Evolutionary conservation across 106 monocot species (phyloP).

Genomic region (Acorus gramineus): DNA sequence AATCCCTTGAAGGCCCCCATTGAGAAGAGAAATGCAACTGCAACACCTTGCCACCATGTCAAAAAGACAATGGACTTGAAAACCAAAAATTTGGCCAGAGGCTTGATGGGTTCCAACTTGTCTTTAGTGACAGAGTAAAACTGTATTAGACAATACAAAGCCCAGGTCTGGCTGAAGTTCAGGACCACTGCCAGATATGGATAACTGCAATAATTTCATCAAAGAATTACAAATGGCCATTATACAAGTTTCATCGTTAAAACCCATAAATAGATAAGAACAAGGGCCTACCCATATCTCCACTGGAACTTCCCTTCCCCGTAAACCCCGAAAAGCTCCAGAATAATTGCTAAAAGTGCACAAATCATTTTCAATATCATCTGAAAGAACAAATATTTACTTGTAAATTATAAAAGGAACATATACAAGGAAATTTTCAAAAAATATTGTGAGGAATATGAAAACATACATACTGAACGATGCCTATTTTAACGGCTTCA

Average conservation of each 20-base stretch:
- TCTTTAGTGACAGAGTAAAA: conserved; percentile 92
- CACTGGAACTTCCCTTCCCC: conserved; percentile 96
- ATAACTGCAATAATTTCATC: conserved; percentile 36
- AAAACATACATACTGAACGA: conserved; percentile 92
- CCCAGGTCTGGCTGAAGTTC: conserved; percentile 99
- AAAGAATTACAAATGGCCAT: not conserved
- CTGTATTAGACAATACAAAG: conserved; percentile 92
- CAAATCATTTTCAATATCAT: conserved; percentile 96
- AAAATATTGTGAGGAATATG: conserved; percentile 4
- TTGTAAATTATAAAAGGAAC: too few relatives aligned
- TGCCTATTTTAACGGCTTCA: conserved; percentile 93
- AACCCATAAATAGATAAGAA: not conserved
- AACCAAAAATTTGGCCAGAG: conserved; percentile 81
- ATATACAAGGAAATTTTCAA: not conserved
- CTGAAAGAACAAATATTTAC: conserved; percentile 25
- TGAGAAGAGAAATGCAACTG: conserved; percentile 80
- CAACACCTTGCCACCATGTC: conserved; percentile 99
- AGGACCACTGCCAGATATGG: conserved; percentile 86
- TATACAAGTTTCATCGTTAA: not conserved
- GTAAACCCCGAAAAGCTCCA: conserved; percentile 80
- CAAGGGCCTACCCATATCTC: conserved; percentile 64
- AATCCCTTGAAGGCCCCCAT: conserved; percentile 65
- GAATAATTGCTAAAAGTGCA: conserved; percentile 72
- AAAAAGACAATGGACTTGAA: conserved; percentile 99
- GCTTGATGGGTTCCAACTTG: conserved; percentile 79